Evolutionary conservation across 176 grass and related monocot species (phyloP).

Genomic region (Lolium perenne): DNA sequence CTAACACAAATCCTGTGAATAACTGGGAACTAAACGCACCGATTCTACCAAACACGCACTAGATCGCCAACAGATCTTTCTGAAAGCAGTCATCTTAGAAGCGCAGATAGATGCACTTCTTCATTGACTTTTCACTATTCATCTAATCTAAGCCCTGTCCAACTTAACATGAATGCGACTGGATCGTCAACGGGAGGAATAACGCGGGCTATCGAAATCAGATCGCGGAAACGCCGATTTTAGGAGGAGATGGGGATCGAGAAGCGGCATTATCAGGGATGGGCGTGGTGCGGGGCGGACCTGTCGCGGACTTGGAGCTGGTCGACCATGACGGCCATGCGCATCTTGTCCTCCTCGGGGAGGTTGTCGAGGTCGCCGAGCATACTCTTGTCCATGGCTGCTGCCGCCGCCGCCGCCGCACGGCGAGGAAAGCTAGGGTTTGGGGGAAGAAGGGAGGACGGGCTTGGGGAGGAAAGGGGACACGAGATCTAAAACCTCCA

Average conservation of each 20-base stretch:
- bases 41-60: neutral
- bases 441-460: neutral
- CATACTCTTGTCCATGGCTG: slow-evolving; percentile 90
- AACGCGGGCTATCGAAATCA: neutral
- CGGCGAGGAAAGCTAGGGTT: slow-evolving; percentile 17
- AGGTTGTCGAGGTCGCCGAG: slow-evolving; percentile 77
- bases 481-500: slow-evolving; percentile 44
- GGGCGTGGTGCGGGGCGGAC: slow-evolving; percentile 15
- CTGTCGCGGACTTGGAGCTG: slow-evolving; percentile 98
- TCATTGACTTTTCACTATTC: neutral
- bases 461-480: slow-evolving; percentile 20
- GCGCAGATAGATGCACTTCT: neutral
- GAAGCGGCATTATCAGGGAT: neutral
- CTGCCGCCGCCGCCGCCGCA: slow-evolving; percentile 16
- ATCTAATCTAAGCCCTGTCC: neutral
- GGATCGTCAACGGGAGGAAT: neutral
- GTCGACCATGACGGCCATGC: slow-evolving; percentile 89
- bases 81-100: too few relatives aligned
- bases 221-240: neutral
- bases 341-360: slow-evolving; percentile 88
- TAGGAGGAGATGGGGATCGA: neutral
- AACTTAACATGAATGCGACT: neutral
- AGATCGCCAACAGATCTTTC: too few relatives aligned
- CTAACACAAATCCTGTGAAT: neutral
- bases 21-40: neutral